Evolutionary conservation across 2,329 filamentous ascomycete species (phyloP).

Genomic region (Keithomyces neogunnii): DNA sequence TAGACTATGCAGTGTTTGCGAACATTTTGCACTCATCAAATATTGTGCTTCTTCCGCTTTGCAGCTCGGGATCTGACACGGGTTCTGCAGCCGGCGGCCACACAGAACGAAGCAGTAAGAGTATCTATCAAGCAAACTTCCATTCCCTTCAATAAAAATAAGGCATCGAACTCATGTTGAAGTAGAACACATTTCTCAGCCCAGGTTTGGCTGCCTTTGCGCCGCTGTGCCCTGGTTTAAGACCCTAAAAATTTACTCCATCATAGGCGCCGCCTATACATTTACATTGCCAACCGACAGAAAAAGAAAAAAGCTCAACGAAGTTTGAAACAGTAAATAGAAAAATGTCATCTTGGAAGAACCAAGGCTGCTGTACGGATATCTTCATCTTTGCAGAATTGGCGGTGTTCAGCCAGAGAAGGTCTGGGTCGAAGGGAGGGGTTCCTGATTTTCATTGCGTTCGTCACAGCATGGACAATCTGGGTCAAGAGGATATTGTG

Average conservation of each 20-base stretch:
- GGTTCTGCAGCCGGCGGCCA: neutral
- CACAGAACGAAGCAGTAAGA: neutral
- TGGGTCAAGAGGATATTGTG: neutral
- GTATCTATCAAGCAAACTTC: conserved; percentile 73
- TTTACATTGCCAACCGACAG: conserved; percentile 3
- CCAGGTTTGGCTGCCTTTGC: neutral
- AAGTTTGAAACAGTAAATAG: neutral
- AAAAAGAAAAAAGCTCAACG: neutral
- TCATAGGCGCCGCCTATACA: conserved; percentile 6
- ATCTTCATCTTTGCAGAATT: conserved; percentile 9
- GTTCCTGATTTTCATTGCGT: conserved; percentile 1
- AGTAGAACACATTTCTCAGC: neutral
- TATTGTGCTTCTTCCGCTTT: neutral
- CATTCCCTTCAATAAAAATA: conserved; percentile 71
- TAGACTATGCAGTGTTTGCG: too few relatives aligned
- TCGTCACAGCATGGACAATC: neutral
- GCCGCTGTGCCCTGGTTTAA: neutral
- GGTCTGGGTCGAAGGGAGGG: neutral
- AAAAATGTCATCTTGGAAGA: neutral
- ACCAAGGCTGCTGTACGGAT: neutral
- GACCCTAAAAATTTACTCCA: neutral
- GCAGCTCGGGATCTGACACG: neutral
- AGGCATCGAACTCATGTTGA: neutral
- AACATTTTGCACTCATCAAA: neutral
- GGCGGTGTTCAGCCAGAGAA: neutral